These are phyloP conservation scores for Cyclanthera cordifolia DNA, from an alignment of 306 rosid genomes.

Conservation along the genomic window DNA sequence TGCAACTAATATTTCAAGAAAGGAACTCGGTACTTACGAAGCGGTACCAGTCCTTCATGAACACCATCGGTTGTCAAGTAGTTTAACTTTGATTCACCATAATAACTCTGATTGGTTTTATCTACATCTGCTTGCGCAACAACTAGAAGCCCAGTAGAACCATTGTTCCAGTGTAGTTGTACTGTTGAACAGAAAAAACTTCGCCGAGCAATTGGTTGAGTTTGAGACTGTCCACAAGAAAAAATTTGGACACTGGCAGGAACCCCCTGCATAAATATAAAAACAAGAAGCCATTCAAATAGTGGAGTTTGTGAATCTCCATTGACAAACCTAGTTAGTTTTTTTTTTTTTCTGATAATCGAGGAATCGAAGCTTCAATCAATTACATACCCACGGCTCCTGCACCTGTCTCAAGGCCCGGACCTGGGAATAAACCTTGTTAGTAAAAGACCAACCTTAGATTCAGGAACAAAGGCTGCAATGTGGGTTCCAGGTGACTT, in stretches of 20 bases:
- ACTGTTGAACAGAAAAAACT: constrained; percentile 79
- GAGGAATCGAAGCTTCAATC: no score
- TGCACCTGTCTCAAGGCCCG: no score
- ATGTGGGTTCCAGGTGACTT: constrained; percentile 65
- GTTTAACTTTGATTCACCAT: constrained; percentile 82
- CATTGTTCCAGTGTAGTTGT: constrained; percentile 71
- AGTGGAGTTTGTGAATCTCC: not conserved
- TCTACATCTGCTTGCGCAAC: constrained; percentile 87
- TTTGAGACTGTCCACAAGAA: constrained; percentile 48
- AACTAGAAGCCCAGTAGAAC: constrained; percentile 79
- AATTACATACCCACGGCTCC: no score
- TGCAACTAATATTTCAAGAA: constrained; percentile 5
- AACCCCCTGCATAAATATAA: constrained; percentile 46
- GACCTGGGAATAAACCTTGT: not conserved
- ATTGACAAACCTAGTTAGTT: no score
- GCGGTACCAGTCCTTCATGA: constrained; percentile 84
- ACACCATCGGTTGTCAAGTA: constrained; percentile 76
- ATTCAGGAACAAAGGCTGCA: constrained; percentile 83
- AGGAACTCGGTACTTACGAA: constrained; percentile 43
- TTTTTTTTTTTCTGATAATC: no score
- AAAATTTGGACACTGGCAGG: constrained; percentile 85
- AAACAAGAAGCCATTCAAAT: not conserved
- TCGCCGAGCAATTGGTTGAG: constrained; percentile 58
- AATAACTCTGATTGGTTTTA: constrained; percentile 94
- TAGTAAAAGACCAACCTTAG: constrained; percentile 43